Conservation (phyloP, 352 stramenopile species). For the Phytopythium cucurbitacearum region DNA sequence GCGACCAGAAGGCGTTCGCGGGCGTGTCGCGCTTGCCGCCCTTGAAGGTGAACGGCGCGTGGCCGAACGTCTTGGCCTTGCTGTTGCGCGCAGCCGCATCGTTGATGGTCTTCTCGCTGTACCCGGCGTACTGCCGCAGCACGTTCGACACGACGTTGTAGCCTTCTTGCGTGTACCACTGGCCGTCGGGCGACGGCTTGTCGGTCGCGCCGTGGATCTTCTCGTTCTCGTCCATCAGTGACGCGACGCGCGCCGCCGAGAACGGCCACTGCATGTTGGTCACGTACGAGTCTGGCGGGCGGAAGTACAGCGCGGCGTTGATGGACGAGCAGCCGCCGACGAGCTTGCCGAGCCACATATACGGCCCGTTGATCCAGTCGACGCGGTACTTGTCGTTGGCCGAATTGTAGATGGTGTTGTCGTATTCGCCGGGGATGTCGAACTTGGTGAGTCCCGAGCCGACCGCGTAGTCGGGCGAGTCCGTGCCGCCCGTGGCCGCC, state of each 20-base stretch:
- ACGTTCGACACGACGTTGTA: slow-evolving; percentile 41
- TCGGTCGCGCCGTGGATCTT: slow-evolving; percentile 37
- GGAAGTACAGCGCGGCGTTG: slow-evolving; percentile 84
- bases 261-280: slow-evolving; percentile 44
- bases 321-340: slow-evolving; percentile 79
- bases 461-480: slow-evolving; percentile 38
- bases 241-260: slow-evolving; percentile 50
- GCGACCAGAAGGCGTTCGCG: slow-evolving; percentile 43
- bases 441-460: slow-evolving; percentile 48
- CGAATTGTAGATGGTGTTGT: slow-evolving; percentile 35
- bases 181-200: slow-evolving; percentile 37
- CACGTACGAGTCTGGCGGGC: slow-evolving; percentile 45
- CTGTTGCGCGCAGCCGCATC: slow-evolving; percentile 36
- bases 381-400: slow-evolving; percentile 42
- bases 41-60: slow-evolving; percentile 51
- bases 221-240: slow-evolving; percentile 53
- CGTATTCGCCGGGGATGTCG: slow-evolving; percentile 65
- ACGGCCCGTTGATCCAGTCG: slow-evolving; percentile 38
- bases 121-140: slow-evolving; percentile 26
- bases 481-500: slow-evolving; percentile 33
- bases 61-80: slow-evolving; percentile 53
- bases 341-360: slow-evolving; percentile 68
- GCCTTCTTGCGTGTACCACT: slow-evolving; percentile 48
- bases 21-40: slow-evolving; percentile 47
- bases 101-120: slow-evolving; percentile 43